A percentile compares a stretch with the other conserved stretches of the same genome.
Evolutionary conservation across 768 basidiomycete species (phyloP).

Genomic region (Trametes cinnabarina): DNA sequence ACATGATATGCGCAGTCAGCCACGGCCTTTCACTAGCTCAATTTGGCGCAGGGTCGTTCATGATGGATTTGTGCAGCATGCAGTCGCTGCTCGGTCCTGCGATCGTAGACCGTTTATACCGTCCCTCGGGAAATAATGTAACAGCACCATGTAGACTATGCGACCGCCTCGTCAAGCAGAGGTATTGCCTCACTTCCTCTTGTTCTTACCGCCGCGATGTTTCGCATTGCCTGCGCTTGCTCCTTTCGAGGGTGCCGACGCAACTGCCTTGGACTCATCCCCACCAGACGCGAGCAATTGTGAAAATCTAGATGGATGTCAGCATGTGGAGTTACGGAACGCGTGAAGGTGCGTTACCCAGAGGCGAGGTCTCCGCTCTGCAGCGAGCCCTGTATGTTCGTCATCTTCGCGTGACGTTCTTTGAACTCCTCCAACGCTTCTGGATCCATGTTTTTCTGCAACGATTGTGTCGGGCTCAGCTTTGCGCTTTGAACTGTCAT

Average conservation of each 20-base stretch:
- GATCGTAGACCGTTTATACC: background rate
- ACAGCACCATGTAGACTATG: slow-evolving; percentile 4
- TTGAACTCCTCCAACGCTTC: slow-evolving; percentile 64
- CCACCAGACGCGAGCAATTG: slow-evolving; percentile 39
- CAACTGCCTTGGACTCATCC: slow-evolving; percentile 35
- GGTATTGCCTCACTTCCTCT: slow-evolving; percentile 29
- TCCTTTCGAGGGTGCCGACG: slow-evolving; percentile 19
- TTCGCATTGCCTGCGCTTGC: slow-evolving; percentile 19
- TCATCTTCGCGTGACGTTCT: slow-evolving; percentile 55
- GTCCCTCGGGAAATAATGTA: slow-evolving; percentile 4
- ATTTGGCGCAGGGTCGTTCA: too few relatives aligned
- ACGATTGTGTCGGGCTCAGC: background rate
- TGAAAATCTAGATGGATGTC: slow-evolving; percentile 37
- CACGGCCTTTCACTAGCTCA: too few relatives aligned
- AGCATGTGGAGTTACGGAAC: background rate
- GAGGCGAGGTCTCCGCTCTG: slow-evolving; percentile 58
- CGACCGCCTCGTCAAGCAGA: background rate
- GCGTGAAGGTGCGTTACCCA: slow-evolving; percentile 40
- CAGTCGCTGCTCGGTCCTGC: background rate
- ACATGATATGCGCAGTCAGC: too few relatives aligned
- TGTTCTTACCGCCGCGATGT: slow-evolving; percentile 33
- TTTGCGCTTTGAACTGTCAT: slow-evolving; percentile 7
- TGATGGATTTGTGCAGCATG: background rate
- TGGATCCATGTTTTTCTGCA: slow-evolving; percentile 77
- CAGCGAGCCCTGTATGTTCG: slow-evolving; percentile 54